Evolutionary conservation across 164 flowering plant species (phyloP), one percentile per base, ranked within the genome.

Genomic region (Magnolia kwangsiensis): DNA sequence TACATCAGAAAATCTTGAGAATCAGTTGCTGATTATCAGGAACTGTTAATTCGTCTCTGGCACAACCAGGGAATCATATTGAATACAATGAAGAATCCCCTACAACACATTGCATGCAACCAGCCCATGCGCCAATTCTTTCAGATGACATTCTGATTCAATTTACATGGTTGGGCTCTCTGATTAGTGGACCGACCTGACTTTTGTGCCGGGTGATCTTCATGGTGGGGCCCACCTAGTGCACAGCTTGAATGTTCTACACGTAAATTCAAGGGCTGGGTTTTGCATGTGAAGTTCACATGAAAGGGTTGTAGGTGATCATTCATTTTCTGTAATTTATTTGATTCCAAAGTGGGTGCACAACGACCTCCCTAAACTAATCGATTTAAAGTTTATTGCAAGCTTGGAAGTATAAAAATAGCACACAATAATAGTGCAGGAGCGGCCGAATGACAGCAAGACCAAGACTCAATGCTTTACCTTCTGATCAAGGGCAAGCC

Each of bases 401-500:
- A 67, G 49, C 20, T 18, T 10, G 13, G 45, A 11, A 10, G 19
- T 10, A 11, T 9, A 18, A 67, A 29, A 24, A 67, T 29, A 9
- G 16, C 50, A 29, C 11, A 67, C 7, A 31, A 67, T 67, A 67
- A 23, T 19, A 49, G 5, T 19, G 5, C 29, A 55, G 18, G 61
- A 11, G 18, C 61, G 1, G 6, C 29, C 1, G 10, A 24, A 24
- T 74, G 49, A 11, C 61, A 2, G 61, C 7, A 37, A 70, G 6
- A 2, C 20, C 8, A 27, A 59, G 19, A 19, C 23, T 7, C 2
- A 68, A 49, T 1, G 66, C 1, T 51, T 74, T 88, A 92, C 98
- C 95, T 96, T 94, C 86, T 91, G 89, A 86, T 96, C 98, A 79
- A 96, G 81, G 71, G 80, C 85, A 24, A 91, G 89, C 99, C 99